These are phyloP conservation scores for Crithidia brevicula DNA, from an alignment of 208 protist species.

Conservation along the genomic window DNA sequence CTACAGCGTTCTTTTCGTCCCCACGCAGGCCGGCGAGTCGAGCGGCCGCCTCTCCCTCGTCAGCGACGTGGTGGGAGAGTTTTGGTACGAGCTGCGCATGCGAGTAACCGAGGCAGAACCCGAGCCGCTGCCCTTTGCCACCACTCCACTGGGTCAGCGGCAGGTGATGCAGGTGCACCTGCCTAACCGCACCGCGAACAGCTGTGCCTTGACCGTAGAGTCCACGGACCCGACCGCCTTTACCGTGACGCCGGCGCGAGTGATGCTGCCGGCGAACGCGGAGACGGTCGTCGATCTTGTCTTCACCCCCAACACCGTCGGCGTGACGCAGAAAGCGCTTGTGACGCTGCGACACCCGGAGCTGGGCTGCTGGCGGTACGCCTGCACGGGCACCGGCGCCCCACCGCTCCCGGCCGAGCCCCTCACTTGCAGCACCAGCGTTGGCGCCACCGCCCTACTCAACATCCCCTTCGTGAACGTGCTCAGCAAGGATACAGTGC, in stretches of 20 bases:
- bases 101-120: constrained; percentile 69
- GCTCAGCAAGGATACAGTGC: constrained; percentile 53
- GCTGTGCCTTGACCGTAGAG: constrained; percentile 56
- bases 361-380: constrained; percentile 86
- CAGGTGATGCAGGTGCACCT: constrained; percentile 63
- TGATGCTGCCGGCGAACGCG: constrained; percentile 57
- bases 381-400: constrained; percentile 65
- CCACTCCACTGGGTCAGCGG: constrained; percentile 68
- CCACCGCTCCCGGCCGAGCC: constrained; percentile 53
- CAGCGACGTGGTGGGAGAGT: constrained; percentile 93
- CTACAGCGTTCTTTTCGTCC: constrained; percentile 89
- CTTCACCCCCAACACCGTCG: constrained; percentile 83
- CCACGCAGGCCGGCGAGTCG: constrained; percentile 71
- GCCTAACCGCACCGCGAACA: constrained; percentile 72
- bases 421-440: constrained; percentile 51
- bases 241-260: constrained; percentile 38
- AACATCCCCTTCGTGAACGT: constrained; percentile 78
- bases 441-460: constrained; percentile 45
- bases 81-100: constrained; percentile 93
- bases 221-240: constrained; percentile 78
- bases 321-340: constrained; percentile 46
- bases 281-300: constrained; percentile 64
- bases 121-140: constrained; percentile 73
- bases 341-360: constrained; percentile 68
- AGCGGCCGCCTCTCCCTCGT: constrained; percentile 85